Base-by-base conservation (phyloP, 148 eudicot species). In the Rhododendron griersonianum region DNA sequence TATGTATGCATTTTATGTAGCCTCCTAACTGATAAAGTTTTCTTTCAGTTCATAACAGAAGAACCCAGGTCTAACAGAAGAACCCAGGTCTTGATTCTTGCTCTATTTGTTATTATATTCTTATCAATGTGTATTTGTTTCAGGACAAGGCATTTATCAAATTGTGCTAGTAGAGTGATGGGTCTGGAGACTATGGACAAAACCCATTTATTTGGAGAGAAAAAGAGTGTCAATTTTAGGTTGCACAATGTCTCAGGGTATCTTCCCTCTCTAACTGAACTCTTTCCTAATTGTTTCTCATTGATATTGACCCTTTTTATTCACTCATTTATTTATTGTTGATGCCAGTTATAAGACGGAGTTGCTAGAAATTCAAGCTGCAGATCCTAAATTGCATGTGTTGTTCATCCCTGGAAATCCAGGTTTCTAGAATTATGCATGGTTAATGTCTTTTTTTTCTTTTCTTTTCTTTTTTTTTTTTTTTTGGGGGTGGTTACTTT, bases 401-500 rank as follows among this genome's bases (percentile, higher is more conserved):
- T 30, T 96, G 78, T 90, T 96, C 88, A 89, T 96, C 89, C 96
- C 98, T 87, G 96, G 98, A 85, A 94, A 96, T 92, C 98, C 99
- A 91, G 98, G 98, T 96, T 85, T 55, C 59, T 81, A 30, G 69
- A 77, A 37, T 39, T 50, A 8, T 75, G 19, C 37, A 13, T 82
- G 59, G 3, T 30, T 71, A 69, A 15, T 57, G 23, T 37, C 3
- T 48, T 3, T 5, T 50, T 7, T 39, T 39, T 0, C 5, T 41
- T 6, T 41, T 5, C 7, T 5, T 5, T 39, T 39, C 0, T 41
- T 41, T 6, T 5, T 5, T 0, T 5, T 5, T 5, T n/a, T n/a
- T n/a, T n/a, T n/a, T n/a, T n/a, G 35, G 35, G 35, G 35, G 35
- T 1, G 35, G 30, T 30, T 30, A 21, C n/a, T 37, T 69, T 14